These are phyloP conservation scores for Aspergillus bertholletiae DNA, from an alignment of 495 filamentous ascomycete genomes.

Conservation along the genomic window DNA sequence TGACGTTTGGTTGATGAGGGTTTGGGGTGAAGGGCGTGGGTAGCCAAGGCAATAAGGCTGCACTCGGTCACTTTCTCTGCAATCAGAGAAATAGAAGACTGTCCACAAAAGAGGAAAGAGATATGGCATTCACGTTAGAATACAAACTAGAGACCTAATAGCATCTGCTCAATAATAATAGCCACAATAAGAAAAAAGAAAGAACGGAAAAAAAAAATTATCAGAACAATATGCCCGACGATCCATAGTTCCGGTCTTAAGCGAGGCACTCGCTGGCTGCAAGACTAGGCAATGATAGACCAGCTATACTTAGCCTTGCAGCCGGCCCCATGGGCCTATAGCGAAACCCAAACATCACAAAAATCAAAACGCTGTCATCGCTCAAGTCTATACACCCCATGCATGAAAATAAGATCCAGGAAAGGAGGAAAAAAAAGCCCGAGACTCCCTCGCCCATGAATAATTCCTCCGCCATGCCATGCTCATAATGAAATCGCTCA, in stretches of 20 bases:
- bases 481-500: constrained; percentile 7
- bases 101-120: not conserved
- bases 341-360: not conserved
- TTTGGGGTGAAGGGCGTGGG: too few relatives aligned
- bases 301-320: constrained; percentile 14
- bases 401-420: constrained; percentile 3
- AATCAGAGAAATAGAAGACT: not conserved
- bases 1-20: not conserved
- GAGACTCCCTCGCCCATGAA: constrained; percentile 3
- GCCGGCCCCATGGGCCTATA: constrained; percentile 4
- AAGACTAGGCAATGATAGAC: not conserved
- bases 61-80: too few relatives aligned
- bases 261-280: constrained; percentile 2
- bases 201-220: not conserved
- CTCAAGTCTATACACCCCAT: not conserved
- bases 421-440: constrained; percentile 11
- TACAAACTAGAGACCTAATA: not conserved
- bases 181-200: not conserved
- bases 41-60: not conserved
- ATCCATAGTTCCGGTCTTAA: constrained; percentile 1
- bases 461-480: not conserved
- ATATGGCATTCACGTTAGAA: too few relatives aligned
- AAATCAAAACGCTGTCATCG: constrained; percentile 7
- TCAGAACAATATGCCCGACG: not conserved
- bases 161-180: not conserved